Base-by-base conservation (phyloP, 2,329 filamentous ascomycete species). In the Talaromyces islandicus region DNA sequence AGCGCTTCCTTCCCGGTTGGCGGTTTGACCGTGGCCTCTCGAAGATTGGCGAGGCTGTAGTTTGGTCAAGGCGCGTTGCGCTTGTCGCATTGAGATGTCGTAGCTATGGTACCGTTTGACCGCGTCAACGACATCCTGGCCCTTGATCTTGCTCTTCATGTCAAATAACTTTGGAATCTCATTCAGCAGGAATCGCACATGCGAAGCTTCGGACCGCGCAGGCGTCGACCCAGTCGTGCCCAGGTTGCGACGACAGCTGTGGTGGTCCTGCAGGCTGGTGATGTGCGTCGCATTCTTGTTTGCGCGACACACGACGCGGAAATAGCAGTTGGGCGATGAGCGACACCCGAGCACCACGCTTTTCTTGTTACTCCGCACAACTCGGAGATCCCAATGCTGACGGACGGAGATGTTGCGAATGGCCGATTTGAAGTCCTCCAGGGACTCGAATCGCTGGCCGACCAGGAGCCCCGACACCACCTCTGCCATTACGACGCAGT, bases 121-220 rank as follows among this genome's bases (percentile, higher is more conserved):
- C 0, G 73, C 73, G 53, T 75, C 73, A 41, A 75, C 73, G 43
- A 75, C 72, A 48, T 76, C 71, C 62, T 75, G 71, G 4, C 69
- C 70, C 38, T 69, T 70, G 54, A 75, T 71, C 54, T 68, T 72
- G 60, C 63, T 69, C 50, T 69, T 71, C 71, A 73, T 69, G 58
- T 76, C 73, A 64, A 76, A 76, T 2, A 76, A 65, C 54, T 75
- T 76, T 2, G 73, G 73, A 19, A 75, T 75, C 59, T 75, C 74
- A 19, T 66, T 69, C 10, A 75, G 68, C 32, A 76, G 62, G 46
- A 76, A 76, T 2, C 71, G 68, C 17, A 76, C 71, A 66, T 75
- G 74, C n/a, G 74, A 75, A 9, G 70, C 72, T 62, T 75, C 73
- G 14, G 74, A 73, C 35, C 73, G 73, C 35, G 72, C 70, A n/a